phyloP scores from a whole-genome alignment of 345 rosid genomes.

The Streptanthus diversifolius region DNA sequence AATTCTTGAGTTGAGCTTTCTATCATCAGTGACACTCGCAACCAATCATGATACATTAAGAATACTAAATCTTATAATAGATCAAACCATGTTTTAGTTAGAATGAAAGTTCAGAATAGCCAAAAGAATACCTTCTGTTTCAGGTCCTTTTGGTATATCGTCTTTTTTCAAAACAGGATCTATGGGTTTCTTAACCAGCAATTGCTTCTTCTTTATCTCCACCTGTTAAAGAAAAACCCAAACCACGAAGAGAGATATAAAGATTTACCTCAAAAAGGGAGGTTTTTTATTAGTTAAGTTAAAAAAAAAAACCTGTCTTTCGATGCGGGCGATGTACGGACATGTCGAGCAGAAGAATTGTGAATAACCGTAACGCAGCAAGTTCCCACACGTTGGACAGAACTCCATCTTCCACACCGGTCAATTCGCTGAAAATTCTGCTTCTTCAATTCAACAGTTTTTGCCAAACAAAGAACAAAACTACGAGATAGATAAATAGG shows the following conservation, averaged over 20 bases:
- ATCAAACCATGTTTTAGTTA: neutral
- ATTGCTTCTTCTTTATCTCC: conserved; percentile 33
- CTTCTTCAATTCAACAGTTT: neutral
- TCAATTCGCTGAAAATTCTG: neutral
- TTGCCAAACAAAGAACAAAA: neutral
- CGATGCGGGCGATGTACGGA: conserved; percentile 28
- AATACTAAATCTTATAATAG: neutral
- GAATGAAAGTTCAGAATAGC: neutral
- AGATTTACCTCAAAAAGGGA: neutral
- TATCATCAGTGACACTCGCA: neutral
- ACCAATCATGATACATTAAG: neutral
- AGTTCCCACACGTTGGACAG: conserved; percentile 33
- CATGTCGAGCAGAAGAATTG: conserved; percentile 34
- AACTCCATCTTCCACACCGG: conserved; percentile 30
- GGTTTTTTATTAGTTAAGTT: neutral
- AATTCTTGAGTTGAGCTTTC: neutral
- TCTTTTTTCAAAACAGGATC: conserved; percentile 26
- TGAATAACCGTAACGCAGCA: conserved; percentile 24
- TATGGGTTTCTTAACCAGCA: conserved; percentile 24
- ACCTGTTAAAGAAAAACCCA: conserved; percentile 17
- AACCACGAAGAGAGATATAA: neutral
- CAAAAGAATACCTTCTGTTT: conserved; percentile 28
- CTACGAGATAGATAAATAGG: neutral
- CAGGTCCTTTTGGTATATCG: conserved; percentile 23
- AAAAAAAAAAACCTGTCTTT: conserved; percentile 9